Evolutionary conservation across 2,329 filamentous ascomycete genomes (phyloP).

Genomic region (Tolypocladium endophyticum): DNA sequence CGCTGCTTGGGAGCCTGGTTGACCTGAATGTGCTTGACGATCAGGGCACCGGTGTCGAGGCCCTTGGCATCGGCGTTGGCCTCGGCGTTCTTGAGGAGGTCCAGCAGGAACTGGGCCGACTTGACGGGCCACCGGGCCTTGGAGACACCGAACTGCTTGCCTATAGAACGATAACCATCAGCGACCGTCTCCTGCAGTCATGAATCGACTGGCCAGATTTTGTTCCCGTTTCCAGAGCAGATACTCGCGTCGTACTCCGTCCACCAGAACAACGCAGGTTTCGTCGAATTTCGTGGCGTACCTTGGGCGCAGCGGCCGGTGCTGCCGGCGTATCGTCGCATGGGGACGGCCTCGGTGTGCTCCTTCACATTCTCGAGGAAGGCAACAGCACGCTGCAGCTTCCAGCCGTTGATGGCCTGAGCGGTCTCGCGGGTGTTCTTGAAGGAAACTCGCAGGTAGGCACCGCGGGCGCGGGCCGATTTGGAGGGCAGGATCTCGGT

Average conservation of each 20-base stretch:
- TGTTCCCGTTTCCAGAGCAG: not conserved
- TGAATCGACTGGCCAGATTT: not conserved
- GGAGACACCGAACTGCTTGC: conserved; percentile 97
- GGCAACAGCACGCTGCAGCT: conserved; percentile 84
- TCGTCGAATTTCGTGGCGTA: conserved; percentile 42
- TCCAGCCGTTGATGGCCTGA: conserved; percentile 99
- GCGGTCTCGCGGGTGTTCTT: conserved; percentile 99
- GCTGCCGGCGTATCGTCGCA: conserved; percentile 94
- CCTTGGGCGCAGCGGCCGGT: conserved; percentile 96
- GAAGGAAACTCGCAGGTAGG: conserved; percentile 98
- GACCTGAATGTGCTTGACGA: conserved; percentile 99
- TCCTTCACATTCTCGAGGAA: conserved; percentile 98
- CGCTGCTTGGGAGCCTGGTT: conserved; percentile 99
- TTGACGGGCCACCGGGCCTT: conserved; percentile 98
- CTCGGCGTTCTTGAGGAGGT: conserved; percentile 95
- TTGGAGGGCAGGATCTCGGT: conserved; percentile 79
- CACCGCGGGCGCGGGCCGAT: conserved; percentile 95
- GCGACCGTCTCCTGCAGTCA: conserved; percentile 4
- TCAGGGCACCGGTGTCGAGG: conserved; percentile 90
- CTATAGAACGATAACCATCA: conserved; percentile 37
- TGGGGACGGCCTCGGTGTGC: conserved; percentile 95
- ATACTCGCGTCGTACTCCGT: not conserved
- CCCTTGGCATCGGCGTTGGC: conserved; percentile 96
- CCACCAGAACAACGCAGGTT: not conserved
- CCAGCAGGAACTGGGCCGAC: conserved; percentile 96